Percentiles rank a stretch among this genome's conserved stretches.
Evolutionary conservation across 192 early-diverging fungal genomes (phyloP).

Genomic region (Linnemannia elongata): DNA sequence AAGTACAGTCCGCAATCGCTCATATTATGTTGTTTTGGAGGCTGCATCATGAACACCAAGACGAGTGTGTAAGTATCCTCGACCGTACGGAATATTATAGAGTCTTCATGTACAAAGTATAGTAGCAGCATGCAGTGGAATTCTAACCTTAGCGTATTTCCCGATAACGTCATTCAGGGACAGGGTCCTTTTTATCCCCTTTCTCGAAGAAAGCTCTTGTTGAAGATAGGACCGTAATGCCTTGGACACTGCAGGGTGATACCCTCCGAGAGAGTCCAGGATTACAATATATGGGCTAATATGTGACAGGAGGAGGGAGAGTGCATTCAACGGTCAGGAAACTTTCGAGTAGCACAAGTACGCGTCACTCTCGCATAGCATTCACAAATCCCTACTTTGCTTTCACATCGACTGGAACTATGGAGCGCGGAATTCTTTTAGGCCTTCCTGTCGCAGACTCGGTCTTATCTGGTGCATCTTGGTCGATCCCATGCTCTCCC

Average conservation of each 20-base stretch:
- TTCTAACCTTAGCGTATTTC: conserved; percentile 71
- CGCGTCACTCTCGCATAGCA: not conserved
- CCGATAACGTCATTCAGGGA: conserved; percentile 34
- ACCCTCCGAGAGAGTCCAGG: conserved; percentile 72
- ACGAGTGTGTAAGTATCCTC: not conserved
- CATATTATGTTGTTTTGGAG: conserved; percentile 81
- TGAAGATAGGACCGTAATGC: conserved; percentile 57
- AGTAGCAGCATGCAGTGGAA: not conserved
- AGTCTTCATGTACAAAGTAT: not conserved
- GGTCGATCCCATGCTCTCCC: not conserved
- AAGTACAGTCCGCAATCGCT: conserved; percentile 93
- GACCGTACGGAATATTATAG: not conserved
- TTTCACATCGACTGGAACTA: conserved; percentile 24
- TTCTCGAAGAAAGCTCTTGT: conserved; percentile 56
- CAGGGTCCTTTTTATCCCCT: conserved; percentile 52
- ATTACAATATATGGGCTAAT: conserved; percentile 68
- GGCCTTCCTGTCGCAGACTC: not conserved
- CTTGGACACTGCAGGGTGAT: conserved; percentile 59
- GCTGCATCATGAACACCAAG: conserved; percentile 38
- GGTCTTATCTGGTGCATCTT: not conserved
- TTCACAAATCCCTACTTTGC: conserved; percentile 19
- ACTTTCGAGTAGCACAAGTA: not conserved
- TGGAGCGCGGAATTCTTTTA: conserved; percentile 17
- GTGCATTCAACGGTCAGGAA: not conserved
- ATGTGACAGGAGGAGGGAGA: not conserved